Evolutionary conservation across 2,329 filamentous ascomycete species (phyloP).

Genomic region (Xylariaceae sp.): DNA sequence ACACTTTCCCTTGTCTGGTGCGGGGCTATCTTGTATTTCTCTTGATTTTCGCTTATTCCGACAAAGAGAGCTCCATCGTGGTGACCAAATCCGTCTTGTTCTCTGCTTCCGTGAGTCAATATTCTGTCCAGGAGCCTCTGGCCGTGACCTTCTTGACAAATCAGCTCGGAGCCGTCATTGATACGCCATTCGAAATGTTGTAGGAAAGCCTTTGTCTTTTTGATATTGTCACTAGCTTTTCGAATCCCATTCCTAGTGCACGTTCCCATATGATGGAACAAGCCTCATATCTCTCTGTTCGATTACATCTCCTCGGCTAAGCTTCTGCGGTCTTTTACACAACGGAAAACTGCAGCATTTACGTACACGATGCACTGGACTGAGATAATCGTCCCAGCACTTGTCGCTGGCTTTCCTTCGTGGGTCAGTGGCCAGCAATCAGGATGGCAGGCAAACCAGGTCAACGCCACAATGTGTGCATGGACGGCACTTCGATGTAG

Average conservation of each 20-base stretch:
- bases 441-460: constrained; percentile 57
- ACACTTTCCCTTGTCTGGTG: constrained; percentile 26
- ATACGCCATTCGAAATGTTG: constrained; percentile 26
- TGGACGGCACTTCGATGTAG: constrained; percentile 55
- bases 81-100: constrained; percentile 28
- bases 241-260: constrained; percentile 15
- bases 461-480: constrained; percentile 64
- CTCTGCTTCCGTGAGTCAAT: constrained; percentile 29
- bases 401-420: constrained; percentile 39
- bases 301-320: constrained; percentile 17
- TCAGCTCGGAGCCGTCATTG: constrained; percentile 23
- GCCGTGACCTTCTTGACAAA: constrained; percentile 20
- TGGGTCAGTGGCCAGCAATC: constrained; percentile 49
- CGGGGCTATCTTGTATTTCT: constrained; percentile 30
- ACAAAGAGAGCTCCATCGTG: constrained; percentile 29
- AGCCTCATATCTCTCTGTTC: constrained; percentile 26
- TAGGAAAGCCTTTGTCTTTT: constrained; percentile 28
- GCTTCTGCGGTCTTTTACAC: constrained; percentile 15
- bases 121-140: constrained; percentile 19
- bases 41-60: constrained; percentile 19
- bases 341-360: constrained; percentile 20
- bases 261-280: constrained; percentile 32
- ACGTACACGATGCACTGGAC: constrained; percentile 39
- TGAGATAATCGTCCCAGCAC: constrained; percentile 36
- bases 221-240: constrained; percentile 23